Evolutionary conservation across 805 yeast genomes (phyloP).

Genomic region (Pichia cephalocereana): DNA sequence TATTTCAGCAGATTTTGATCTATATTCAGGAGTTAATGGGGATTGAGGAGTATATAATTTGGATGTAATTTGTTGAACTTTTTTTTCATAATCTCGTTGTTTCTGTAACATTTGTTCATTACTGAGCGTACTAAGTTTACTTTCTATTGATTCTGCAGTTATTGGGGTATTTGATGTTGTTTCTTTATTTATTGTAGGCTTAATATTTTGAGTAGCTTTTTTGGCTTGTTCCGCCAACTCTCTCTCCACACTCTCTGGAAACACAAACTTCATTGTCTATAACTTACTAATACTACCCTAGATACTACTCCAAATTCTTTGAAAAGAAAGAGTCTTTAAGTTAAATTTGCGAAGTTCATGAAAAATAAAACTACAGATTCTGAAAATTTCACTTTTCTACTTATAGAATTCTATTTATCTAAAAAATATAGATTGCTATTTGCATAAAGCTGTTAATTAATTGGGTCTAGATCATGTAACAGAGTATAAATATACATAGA

Average conservation of each 20-base stretch:
- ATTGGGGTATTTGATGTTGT: background rate
- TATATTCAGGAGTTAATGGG: conserved; percentile 17
- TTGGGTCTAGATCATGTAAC: background rate
- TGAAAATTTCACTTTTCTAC: too few relatives aligned
- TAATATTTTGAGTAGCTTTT: background rate
- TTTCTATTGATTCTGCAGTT: too few relatives aligned
- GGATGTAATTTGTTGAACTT: conserved; percentile 14
- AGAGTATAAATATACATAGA: background rate
- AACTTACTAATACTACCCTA: too few relatives aligned
- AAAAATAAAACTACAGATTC: too few relatives aligned
- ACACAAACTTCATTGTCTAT: conserved; percentile 4
- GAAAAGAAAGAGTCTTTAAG: too few relatives aligned
- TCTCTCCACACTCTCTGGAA: conserved; percentile 7
- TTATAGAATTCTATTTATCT: too few relatives aligned
- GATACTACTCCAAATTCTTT: too few relatives aligned
- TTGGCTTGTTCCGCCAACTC: conserved; percentile 3
- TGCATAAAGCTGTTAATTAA: too few relatives aligned
- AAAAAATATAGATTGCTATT: too few relatives aligned
- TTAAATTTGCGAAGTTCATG: too few relatives aligned
- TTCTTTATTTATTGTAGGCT: background rate
- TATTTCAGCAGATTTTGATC: conserved; percentile 23
- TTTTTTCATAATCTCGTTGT: conserved; percentile 11
- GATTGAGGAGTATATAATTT: conserved; percentile 21
- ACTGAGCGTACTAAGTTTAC: background rate
- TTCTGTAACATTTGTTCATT: background rate